Conservation (phyloP, 805 yeast genomes). For the Grigorovia humatica region DNA sequence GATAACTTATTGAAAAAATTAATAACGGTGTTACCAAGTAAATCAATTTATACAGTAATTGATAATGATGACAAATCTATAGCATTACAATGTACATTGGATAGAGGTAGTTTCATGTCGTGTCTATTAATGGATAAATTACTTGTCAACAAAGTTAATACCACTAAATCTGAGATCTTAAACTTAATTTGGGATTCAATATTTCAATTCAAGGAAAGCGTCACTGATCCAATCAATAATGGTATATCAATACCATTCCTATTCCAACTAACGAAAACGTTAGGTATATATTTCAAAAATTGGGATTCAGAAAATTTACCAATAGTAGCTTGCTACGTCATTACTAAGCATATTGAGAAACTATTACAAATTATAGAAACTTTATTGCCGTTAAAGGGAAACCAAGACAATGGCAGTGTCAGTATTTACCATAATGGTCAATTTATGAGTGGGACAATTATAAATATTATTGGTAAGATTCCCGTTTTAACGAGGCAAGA, state of each 20-base stretch:
- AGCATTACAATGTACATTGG: conserved; percentile 7
- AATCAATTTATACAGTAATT: conserved; percentile 7
- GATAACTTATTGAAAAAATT: conserved; percentile 19
- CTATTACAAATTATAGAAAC: conserved; percentile 12
- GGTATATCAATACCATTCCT: conserved; percentile 13
- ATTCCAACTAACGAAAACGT: conserved; percentile 24
- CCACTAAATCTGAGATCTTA: conserved; percentile 2
- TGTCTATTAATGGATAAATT: conserved; percentile 24
- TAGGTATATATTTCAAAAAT: conserved; percentile 22
- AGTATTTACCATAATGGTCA: conserved; percentile 23
- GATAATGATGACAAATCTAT: background rate
- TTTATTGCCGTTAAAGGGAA: conserved; percentile 8
- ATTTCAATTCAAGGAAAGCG: conserved; percentile 14
- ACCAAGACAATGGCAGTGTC: conserved; percentile 17
- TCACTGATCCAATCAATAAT: background rate
- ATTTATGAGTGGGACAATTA: conserved; percentile 22
- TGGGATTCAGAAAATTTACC: background rate
- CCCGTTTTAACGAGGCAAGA: conserved; percentile 9
- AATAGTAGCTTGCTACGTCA: conserved; percentile 1
- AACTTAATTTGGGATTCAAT: conserved; percentile 15
- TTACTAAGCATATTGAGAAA: conserved; percentile 6
- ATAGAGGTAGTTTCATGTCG: conserved; percentile 16
- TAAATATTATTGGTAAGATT: conserved; percentile 7
- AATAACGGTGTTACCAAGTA: conserved; percentile 21
- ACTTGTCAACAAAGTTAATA: conserved; percentile 7